phyloP scores from a whole-genome alignment of 352 stramenopile genomes.

The Globisporangium irregulare region DNA sequence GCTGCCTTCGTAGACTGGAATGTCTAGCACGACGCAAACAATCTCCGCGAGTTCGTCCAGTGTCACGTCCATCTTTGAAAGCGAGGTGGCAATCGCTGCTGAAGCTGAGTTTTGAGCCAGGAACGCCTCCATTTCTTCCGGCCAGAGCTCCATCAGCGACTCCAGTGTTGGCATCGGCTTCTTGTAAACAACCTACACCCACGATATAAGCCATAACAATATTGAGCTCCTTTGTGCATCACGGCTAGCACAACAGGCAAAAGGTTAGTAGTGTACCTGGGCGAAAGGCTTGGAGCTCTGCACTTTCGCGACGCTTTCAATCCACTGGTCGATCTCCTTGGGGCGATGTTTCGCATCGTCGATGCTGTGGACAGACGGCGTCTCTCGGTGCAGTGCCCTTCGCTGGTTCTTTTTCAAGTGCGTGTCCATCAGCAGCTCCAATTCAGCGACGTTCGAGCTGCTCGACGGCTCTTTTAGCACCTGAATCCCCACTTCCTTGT shows the following conservation, averaged over 20 bases:
- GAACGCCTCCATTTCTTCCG: slow-evolving; percentile 77
- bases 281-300: slow-evolving; percentile 77
- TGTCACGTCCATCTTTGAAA: slow-evolving; percentile 75
- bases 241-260: neutral
- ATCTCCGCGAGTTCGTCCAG: slow-evolving; percentile 84
- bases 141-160: slow-evolving; percentile 89
- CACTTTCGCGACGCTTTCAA: slow-evolving; percentile 88
- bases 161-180: slow-evolving; percentile 87
- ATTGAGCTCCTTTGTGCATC: neutral
- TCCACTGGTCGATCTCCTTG: slow-evolving; percentile 90
- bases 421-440: slow-evolving; percentile 90
- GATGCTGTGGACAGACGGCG: slow-evolving; percentile 81
- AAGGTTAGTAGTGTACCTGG: slow-evolving; percentile 27
- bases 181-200: slow-evolving; percentile 69
- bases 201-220: neutral
- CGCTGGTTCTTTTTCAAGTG: slow-evolving; percentile 46
- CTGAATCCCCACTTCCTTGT: slow-evolving; percentile 67
- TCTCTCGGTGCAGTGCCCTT: slow-evolving; percentile 30
- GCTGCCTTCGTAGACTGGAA: slow-evolving; percentile 84
- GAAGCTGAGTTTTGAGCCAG: slow-evolving; percentile 28
- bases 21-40: slow-evolving; percentile 90
- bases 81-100: slow-evolving; percentile 8
- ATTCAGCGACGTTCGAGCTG: slow-evolving; percentile 84
- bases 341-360: slow-evolving; percentile 84
- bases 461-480: slow-evolving; percentile 85